Percentiles rank a stretch among this genome's conserved stretches.
phyloP scores from a whole-genome alignment of 2,329 filamentous ascomycete genomes.

The Claviceps purpurea region DNA sequence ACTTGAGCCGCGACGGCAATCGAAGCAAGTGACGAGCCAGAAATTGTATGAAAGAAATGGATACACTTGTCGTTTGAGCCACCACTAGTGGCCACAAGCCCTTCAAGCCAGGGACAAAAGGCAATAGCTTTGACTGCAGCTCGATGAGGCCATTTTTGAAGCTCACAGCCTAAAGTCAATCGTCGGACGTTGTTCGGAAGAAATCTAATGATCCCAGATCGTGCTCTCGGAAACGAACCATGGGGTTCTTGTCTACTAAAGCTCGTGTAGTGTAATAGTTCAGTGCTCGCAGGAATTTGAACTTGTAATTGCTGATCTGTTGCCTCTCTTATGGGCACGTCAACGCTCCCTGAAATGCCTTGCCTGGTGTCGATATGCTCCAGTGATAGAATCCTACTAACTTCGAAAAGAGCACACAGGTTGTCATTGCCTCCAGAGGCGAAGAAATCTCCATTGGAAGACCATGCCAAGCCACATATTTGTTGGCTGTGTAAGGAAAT shows the following conservation, averaged over 20 bases:
- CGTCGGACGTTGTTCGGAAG: slow-evolving; percentile 27
- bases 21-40: slow-evolving; percentile 72
- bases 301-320: slow-evolving; percentile 8
- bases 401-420: slow-evolving; percentile 67
- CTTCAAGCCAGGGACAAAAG: slow-evolving; percentile 88
- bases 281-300: background rate
- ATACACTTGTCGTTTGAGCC: slow-evolving; percentile 92
- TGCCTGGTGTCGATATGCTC: slow-evolving; percentile 3
- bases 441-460: slow-evolving; percentile 59
- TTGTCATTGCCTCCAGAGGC: slow-evolving; percentile 93
- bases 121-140: slow-evolving; percentile 94
- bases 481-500: slow-evolving; percentile 76
- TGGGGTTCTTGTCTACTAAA: background rate
- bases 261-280: background rate
- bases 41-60: slow-evolving; percentile 82
- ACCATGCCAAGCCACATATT: slow-evolving; percentile 89
- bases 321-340: slow-evolving; percentile 3
- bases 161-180: slow-evolving; percentile 43
- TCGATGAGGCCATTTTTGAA: slow-evolving; percentile 62
- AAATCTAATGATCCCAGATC: background rate
- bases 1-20: slow-evolving; percentile 91
- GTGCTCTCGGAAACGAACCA: background rate
- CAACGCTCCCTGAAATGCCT: background rate
- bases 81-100: slow-evolving; percentile 77
- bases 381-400: slow-evolving; percentile 37